Base-by-base conservation (phyloP, 768 basidiomycete genomes). In the Coprinellus micaceus region DNA sequence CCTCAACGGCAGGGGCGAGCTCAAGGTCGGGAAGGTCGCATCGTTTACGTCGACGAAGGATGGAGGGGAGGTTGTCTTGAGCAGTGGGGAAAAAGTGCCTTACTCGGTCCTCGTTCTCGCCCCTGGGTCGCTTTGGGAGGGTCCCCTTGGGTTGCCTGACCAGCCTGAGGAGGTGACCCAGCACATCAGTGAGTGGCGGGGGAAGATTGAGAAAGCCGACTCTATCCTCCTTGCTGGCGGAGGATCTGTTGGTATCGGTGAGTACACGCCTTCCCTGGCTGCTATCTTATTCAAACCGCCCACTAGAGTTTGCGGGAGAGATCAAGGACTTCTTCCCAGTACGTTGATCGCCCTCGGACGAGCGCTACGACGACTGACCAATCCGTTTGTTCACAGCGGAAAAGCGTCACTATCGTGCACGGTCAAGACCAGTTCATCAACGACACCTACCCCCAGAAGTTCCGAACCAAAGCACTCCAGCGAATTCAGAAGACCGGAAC, bases 361-460 rank as follows among this genome's bases (percentile, higher is more conserved):
- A 12, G 62, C 64, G 17, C 39, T 26, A 11, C 36, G 13, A 1
- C 22, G 19, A 29, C 60, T 7, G 54, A 26, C 19, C 15, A 17
- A 5, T 26, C 25, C 6, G 10, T 29, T 13, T 17, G 15, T 36
- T 12, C 4, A 46, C 46, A 74, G 72, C 55, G 63, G 17, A 82
- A 77, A 58, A 63, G 66, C 29, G 75, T 87, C 25, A 84, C 83
- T n/a, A 70, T 88, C 37, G 77, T 87, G 2, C 86, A 88, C 13
- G 72, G 75, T 29, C 69, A 73, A 33, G 51, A 52, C 1, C 62
- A 70, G 26, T 74, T 86, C 26, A 67, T 86, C 57, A 84, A 83
- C 58, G 63, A 68, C 9, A 64, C 73, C 1, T 86, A 86, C 59
- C 75, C 82, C 0, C 63, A 68, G 9, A 76, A 76, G 49, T 78